Conservation (phyloP, 2,329 filamentous ascomycete genomes). For the Eutypella sp. region DNA sequence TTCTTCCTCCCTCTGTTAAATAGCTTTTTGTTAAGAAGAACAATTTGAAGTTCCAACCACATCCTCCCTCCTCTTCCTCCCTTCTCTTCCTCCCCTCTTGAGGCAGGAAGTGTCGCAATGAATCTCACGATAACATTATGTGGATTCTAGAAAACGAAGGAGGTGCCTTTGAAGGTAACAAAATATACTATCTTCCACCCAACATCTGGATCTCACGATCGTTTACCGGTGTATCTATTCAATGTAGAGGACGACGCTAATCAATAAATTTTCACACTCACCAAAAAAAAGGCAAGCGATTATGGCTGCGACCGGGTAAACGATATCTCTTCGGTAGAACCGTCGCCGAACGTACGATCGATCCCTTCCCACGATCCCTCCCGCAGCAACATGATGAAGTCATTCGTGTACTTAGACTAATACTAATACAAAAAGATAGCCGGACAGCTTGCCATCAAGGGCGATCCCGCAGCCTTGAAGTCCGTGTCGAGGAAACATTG, state of each 20-base stretch:
- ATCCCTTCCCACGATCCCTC: background rate
- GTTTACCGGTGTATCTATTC: too few relatives aligned
- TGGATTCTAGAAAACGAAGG: slow-evolving; percentile 52
- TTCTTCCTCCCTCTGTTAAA: too few relatives aligned
- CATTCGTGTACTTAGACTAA: slow-evolving; percentile 17
- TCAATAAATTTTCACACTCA: too few relatives aligned
- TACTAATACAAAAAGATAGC: slow-evolving; percentile 44
- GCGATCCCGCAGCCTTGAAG: slow-evolving; percentile 51
- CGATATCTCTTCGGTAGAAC: slow-evolving; percentile 83
- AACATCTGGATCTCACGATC: too few relatives aligned
- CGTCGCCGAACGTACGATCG: slow-evolving; percentile 51
- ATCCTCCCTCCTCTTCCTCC: too few relatives aligned
- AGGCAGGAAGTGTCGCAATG: too few relatives aligned
- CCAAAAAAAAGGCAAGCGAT: slow-evolving; percentile 60
- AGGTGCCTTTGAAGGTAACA: slow-evolving; percentile 41
- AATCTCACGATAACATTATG: too few relatives aligned
- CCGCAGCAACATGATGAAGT: background rate
- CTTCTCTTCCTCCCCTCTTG: too few relatives aligned
- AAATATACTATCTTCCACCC: background rate
- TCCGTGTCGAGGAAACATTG: slow-evolving; percentile 88
- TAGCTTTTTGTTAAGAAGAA: too few relatives aligned
- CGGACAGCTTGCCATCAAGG: slow-evolving; percentile 58
- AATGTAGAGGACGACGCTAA: too few relatives aligned
- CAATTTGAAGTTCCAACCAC: too few relatives aligned
- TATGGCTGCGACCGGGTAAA: slow-evolving; percentile 84